Base-by-base conservation (phyloP, 148 eudicot genomes). In the Rhododendron henanense region DNA sequence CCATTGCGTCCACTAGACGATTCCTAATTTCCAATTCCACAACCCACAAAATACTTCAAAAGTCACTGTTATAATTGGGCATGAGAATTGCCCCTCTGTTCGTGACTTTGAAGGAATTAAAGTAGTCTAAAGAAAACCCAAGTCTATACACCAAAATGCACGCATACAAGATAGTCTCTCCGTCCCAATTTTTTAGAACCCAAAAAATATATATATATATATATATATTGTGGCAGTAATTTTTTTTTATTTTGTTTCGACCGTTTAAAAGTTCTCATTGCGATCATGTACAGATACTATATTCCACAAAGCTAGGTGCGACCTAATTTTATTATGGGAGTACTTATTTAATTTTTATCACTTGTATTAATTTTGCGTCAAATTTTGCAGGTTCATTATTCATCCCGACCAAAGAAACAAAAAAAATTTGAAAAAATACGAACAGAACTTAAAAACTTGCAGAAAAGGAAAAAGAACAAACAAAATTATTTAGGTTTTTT, bases 101-200 rank as follows among this genome's bases (percentile, higher is more conserved):
- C 83, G 86, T 92, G 53, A 63, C 94, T 92, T 92, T 83, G 87
- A 92, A 90, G 93, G 88, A 41, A 41, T 41, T 5, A 85, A 93
- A 88, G 92, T 80, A 79, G 53, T 84, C 81, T 25, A 84, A 87
- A 78, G 74, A 48, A 25, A 35, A 14, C 35, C 75, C 11, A 25
- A 47, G 28, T 35, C 33, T 25, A 11, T 11, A 11, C 74, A 69
- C 74, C 74, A 69, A 3, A 10, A 69, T 69, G 37, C 37, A 69
- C 37, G 37, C 35, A 7, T 23, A 15, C 6, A 55, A 55, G 61
- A 55, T 3, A 55, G 6, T 41, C 45, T 41, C 6, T 5, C 45
- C 45, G 8, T 41, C 6, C 6, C 45, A 41, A 41, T 41, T 41
- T 41, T 41, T 41, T 55, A 14, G 59, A 55, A 16, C 55, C 10